Evolutionary conservation across 2,329 filamentous ascomycete species (phyloP).

Genomic region (Verticillium nubilum): DNA sequence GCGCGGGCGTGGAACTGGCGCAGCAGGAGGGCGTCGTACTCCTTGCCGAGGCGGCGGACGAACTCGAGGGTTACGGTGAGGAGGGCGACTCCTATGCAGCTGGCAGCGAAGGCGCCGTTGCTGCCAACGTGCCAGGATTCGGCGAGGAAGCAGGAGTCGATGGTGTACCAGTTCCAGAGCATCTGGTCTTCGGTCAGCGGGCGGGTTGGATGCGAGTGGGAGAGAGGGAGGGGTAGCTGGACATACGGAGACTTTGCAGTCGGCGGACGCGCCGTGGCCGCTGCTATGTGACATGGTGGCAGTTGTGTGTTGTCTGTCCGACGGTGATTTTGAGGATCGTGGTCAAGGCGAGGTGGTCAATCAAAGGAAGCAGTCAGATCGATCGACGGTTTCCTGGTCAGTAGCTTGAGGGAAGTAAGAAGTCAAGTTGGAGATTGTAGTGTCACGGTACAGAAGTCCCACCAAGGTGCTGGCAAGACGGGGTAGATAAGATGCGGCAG

Average conservation of each 20-base stretch:
- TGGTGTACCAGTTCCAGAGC: conserved; percentile 38
- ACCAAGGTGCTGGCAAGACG: not conserved
- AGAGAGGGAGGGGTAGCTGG: not conserved
- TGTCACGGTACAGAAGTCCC: not conserved
- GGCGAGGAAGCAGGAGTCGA: conserved; percentile 35
- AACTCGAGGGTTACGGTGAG: conserved; percentile 33
- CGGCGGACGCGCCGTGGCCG: conserved; percentile 13
- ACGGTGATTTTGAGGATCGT: not conserved
- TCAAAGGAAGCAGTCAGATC: not conserved
- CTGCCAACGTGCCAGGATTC: conserved; percentile 32
- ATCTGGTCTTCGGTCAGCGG: conserved; percentile 23
- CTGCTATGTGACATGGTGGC: conserved; percentile 17
- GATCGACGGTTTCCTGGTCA: no score
- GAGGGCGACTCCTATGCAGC: conserved; percentile 36
- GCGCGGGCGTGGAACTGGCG: conserved; percentile 31
- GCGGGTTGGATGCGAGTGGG: not conserved
- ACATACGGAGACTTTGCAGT: conserved; percentile 27
- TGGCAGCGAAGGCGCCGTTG: conserved; percentile 34
- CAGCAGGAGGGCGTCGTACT: conserved; percentile 34
- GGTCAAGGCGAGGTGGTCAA: not conserved
- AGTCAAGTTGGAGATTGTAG: not conserved
- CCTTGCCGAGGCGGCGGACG: conserved; percentile 33
- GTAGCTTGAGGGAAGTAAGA: not conserved
- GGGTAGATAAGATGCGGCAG: not conserved
- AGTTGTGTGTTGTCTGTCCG: no score